These are phyloP conservation scores for Epichloe amarillans DNA, from an alignment of 2,329 filamentous ascomycete genomes.

Conservation along the genomic window DNA sequence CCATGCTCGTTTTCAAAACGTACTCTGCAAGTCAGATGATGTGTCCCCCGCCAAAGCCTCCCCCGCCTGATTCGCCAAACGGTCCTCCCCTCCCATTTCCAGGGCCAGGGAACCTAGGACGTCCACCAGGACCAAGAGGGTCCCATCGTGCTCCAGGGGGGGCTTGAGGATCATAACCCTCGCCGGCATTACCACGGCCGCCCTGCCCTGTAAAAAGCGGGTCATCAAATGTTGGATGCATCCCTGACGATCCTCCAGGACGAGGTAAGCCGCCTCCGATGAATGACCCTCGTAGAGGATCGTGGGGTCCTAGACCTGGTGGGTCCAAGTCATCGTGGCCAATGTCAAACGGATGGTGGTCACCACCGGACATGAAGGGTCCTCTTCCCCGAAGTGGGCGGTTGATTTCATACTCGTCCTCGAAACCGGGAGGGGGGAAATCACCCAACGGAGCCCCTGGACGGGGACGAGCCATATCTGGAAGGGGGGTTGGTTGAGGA, in stretches of 20 bases:
- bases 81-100: conserved; percentile 25
- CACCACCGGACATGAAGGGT: conserved; percentile 28
- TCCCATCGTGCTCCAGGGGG: conserved; percentile 93
- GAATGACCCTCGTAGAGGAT: conserved; percentile 60
- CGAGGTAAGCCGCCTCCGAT: conserved; percentile 45
- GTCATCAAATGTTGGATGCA: conserved; percentile 94
- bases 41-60: conserved; percentile 20
- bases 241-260: conserved; percentile 58
- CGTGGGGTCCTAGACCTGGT: conserved; percentile 69
- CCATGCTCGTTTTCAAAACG: no score
- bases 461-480: conserved; percentile 39
- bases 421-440: conserved; percentile 75
- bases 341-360: conserved; percentile 50
- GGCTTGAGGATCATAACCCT: conserved; percentile 47
- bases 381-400: conserved; percentile 30
- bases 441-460: conserved; percentile 57
- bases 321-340: conserved; percentile 84
- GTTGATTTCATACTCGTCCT: conserved; percentile 81
- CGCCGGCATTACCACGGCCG: conserved; percentile 24
- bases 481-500: conserved; percentile 52
- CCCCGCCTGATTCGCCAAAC: conserved; percentile 25
- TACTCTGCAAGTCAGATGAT: conserved; percentile 15
- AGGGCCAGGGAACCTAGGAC: conserved; percentile 32
- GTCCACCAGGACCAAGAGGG: conserved; percentile 59
- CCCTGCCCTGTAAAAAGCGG: conserved; percentile 58